Conservation (phyloP, 257 asterid genomes). For the Solanum ossicruentum region DNA sequence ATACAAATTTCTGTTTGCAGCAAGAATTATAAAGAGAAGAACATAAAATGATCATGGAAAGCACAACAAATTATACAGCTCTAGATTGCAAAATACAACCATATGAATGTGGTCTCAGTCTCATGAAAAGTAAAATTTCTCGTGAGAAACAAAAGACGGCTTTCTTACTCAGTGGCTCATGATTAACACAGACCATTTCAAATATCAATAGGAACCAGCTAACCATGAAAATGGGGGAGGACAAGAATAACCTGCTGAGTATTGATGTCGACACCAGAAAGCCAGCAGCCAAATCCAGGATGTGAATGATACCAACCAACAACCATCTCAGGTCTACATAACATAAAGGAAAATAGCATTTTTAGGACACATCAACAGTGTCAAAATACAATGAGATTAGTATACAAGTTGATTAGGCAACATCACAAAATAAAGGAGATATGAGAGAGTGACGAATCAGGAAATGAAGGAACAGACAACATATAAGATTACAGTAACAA, state of each 20-base stretch:
- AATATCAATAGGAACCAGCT: background rate
- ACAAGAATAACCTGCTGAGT: constrained; percentile 32
- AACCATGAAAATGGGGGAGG: background rate
- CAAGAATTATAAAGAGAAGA: background rate
- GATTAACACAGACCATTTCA: background rate
- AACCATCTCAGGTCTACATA: constrained; percentile 97
- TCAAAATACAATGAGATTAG: background rate
- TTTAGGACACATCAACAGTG: background rate
- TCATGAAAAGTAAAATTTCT: background rate
- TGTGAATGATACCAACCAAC: constrained; percentile 99
- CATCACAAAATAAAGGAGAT: background rate
- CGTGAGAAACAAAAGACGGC: background rate
- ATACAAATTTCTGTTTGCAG: too few species aligned
- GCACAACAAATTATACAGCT: background rate
- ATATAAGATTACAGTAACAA: background rate
- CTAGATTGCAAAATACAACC: background rate
- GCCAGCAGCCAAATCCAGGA: constrained; percentile 99
- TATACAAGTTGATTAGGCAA: background rate
- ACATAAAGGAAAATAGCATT: constrained; percentile 3
- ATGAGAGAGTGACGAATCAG: background rate
- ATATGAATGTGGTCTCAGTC: background rate
- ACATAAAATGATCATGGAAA: background rate
- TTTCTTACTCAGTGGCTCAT: background rate
- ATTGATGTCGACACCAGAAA: constrained; percentile 91
- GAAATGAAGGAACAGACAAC: background rate